Percentiles rank a stretch among this genome's conserved stretches.
Evolutionary conservation across 2,329 filamentous ascomycete genomes (phyloP).

Genomic region (Plenodomus lindquistii): DNA sequence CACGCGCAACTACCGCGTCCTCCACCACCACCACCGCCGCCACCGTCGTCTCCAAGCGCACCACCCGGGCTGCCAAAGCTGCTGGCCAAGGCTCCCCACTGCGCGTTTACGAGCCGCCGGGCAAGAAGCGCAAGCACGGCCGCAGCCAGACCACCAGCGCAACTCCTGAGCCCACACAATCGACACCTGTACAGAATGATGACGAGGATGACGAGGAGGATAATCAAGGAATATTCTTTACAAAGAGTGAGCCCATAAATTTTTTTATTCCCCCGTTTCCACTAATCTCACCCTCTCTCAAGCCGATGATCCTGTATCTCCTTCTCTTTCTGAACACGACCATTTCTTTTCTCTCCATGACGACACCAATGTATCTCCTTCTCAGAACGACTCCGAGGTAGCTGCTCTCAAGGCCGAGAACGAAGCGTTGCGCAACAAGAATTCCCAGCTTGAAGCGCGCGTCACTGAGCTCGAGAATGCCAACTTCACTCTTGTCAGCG

Average conservation of each 20-base stretch:
- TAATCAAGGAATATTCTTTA: slow-evolving; percentile 24
- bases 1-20: slow-evolving; percentile 13
- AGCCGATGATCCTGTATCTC: neutral
- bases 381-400: neutral
- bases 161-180: slow-evolving; percentile 7
- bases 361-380: neutral
- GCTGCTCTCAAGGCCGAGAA: slow-evolving; percentile 2
- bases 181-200: slow-evolving; percentile 11
- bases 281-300: neutral
- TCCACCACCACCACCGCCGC: slow-evolving; percentile 10
- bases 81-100: slow-evolving; percentile 19
- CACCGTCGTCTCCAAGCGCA: slow-evolving; percentile 15
- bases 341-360: neutral
- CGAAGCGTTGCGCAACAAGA: slow-evolving; percentile 9
- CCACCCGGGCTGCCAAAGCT: slow-evolving; percentile 14
- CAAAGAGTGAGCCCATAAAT: slow-evolving; percentile 19
- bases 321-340: neutral
- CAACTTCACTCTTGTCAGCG: slow-evolving; percentile 3
- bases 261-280: neutral
- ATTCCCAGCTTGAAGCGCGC: slow-evolving; percentile 8
- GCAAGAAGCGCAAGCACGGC: slow-evolving; percentile 13
- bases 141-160: slow-evolving; percentile 6
- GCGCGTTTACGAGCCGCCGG: slow-evolving; percentile 14
- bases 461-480: slow-evolving; percentile 7
- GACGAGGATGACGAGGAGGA: slow-evolving; percentile 14